Percentiles rank a stretch among this genome's conserved stretches.
phyloP scores from a whole-genome alignment of 2,329 filamentous ascomycete genomes.

The Hirsutella rhossiliensis region DNA sequence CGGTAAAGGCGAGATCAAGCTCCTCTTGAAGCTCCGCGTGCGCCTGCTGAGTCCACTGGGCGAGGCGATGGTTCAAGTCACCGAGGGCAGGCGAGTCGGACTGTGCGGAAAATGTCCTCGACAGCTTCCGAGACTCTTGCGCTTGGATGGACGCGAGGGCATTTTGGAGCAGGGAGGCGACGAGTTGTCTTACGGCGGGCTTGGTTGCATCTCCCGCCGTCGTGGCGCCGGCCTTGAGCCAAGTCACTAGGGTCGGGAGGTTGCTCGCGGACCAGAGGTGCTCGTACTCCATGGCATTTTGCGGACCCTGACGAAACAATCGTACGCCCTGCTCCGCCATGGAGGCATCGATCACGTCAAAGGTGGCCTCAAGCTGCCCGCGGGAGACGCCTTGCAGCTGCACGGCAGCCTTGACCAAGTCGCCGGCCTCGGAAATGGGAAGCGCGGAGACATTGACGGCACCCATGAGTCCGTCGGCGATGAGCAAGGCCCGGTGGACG shows the following conservation, averaged over 20 bases:
- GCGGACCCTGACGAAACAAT: slow-evolving; percentile 55
- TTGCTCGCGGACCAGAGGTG: slow-evolving; percentile 63
- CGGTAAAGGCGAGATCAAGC: slow-evolving; percentile 64
- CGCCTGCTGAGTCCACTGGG: slow-evolving; percentile 64
- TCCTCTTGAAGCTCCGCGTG: slow-evolving; percentile 75
- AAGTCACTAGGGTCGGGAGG: slow-evolving; percentile 49
- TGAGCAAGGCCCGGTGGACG: slow-evolving; percentile 69
- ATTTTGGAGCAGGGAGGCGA: slow-evolving; percentile 53
- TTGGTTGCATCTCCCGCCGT: slow-evolving; percentile 40
- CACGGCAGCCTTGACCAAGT: slow-evolving; percentile 41
- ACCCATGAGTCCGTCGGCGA: slow-evolving; percentile 61
- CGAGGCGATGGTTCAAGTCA: slow-evolving; percentile 47
- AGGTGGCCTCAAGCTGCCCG: slow-evolving; percentile 25
- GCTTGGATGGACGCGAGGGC: slow-evolving; percentile 36
- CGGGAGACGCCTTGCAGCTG: slow-evolving; percentile 37
- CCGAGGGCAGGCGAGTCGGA: slow-evolving; percentile 19
- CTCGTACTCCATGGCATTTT: slow-evolving; percentile 62
- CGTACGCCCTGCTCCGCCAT: slow-evolving; percentile 50
- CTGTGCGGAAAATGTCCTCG: slow-evolving; percentile 16
- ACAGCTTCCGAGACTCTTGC: slow-evolving; percentile 30
- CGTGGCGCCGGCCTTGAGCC: slow-evolving; percentile 44
- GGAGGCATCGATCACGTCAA: slow-evolving; percentile 50
- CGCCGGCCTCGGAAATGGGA: slow-evolving; percentile 23
- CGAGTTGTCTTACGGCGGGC: slow-evolving; percentile 50
- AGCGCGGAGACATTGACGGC: slow-evolving; percentile 41